These are phyloP conservation scores for Fusarium sterilihyphosum DNA, from an alignment of 2,329 filamentous ascomycete species.

Conservation along the genomic window DNA sequence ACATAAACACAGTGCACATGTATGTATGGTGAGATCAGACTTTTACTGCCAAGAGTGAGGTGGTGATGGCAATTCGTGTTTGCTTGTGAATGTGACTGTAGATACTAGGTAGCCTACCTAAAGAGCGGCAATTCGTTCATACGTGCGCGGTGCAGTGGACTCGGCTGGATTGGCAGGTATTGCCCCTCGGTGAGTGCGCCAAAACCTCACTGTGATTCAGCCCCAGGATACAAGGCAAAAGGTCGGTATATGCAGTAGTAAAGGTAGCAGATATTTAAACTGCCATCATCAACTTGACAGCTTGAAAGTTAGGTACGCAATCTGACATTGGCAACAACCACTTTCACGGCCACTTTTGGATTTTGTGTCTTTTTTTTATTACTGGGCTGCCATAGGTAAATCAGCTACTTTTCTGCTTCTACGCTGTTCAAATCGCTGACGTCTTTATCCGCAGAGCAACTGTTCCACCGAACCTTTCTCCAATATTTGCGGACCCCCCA, in stretches of 20 bases:
- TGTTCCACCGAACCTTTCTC: slow-evolving; percentile 37
- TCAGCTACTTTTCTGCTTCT: neutral
- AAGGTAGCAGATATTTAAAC: neutral
- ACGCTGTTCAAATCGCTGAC: slow-evolving; percentile 27
- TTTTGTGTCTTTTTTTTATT: neutral
- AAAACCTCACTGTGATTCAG: slow-evolving; percentile 18
- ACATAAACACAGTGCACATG: neutral
- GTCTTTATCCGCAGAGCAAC: slow-evolving; percentile 23
- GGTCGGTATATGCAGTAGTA: neutral
- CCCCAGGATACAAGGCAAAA: slow-evolving; percentile 37
- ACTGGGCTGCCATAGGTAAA: neutral
- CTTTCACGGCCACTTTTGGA: neutral
- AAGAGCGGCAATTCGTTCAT: neutral
- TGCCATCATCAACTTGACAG: slow-evolving; percentile 8
- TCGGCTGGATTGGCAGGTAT: neutral
- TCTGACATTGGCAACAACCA: slow-evolving; percentile 1
- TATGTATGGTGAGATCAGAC: neutral
- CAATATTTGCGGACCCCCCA: slow-evolving; percentile 33
- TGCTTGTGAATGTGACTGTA: neutral
- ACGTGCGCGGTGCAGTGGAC: neutral
- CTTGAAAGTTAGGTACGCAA: neutral
- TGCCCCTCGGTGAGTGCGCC: neutral
- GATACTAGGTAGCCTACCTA: neutral
- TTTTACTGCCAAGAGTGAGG: neutral
- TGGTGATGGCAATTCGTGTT: neutral